These are phyloP conservation scores for Taphrina flavorubra DNA, from an alignment of 1,139 yeast genomes.

Conservation along the genomic window DNA sequence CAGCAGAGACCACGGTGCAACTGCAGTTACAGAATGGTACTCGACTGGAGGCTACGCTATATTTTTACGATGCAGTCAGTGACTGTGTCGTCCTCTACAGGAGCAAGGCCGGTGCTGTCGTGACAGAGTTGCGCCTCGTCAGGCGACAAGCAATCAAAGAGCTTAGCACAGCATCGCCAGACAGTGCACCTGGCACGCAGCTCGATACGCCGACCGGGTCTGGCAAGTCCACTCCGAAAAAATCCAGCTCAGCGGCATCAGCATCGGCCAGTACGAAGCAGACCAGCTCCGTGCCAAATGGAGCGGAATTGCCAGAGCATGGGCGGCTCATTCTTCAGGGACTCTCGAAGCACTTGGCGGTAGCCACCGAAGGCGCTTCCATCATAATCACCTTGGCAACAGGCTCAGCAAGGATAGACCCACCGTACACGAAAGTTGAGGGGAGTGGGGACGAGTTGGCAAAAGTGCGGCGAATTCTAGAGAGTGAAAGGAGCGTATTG, in stretches of 20 bases:
- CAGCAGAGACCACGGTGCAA: neutral
- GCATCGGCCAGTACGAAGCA: constrained; percentile 7
- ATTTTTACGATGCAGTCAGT: constrained; percentile 1
- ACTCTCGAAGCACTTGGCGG: constrained; percentile 16
- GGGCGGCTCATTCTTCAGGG: constrained; percentile 17
- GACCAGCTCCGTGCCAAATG: neutral
- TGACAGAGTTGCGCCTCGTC: constrained; percentile 22
- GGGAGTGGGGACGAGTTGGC: constrained; percentile 15
- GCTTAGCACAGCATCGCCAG: neutral
- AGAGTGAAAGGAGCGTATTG: constrained; percentile 17
- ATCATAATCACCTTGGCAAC: constrained; percentile 7
- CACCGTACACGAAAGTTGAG: constrained; percentile 24
- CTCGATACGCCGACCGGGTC: neutral
- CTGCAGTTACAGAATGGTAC: constrained; percentile 6
- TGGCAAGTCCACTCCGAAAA: constrained; percentile 16
- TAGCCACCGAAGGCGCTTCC: neutral
- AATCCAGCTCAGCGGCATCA: neutral
- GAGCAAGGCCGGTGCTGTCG: neutral
- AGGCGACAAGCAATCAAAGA: constrained; percentile 8
- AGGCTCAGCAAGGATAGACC: constrained; percentile 8
- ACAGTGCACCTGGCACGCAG: neutral
- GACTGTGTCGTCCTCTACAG: constrained; percentile 11
- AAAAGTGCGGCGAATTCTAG: constrained; percentile 14
- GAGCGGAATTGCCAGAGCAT: neutral
- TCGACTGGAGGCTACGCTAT: neutral